Percentiles rank a stretch among this genome's conserved stretches.
Evolutionary conservation across 2,329 filamentous ascomycete genomes (phyloP).

Genomic region (Camptophora hylomeconis): DNA sequence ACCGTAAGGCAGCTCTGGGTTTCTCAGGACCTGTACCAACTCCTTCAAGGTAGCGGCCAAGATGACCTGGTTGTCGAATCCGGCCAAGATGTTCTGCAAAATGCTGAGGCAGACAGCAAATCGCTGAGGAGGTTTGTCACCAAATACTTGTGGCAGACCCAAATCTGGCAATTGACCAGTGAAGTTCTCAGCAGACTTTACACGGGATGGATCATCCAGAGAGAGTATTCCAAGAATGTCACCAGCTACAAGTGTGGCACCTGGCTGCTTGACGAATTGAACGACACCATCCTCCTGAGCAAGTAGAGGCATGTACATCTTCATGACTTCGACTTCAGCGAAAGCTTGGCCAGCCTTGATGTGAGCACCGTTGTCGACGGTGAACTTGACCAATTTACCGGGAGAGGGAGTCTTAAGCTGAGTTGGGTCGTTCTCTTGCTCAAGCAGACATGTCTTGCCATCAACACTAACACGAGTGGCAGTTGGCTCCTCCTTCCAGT

Average conservation of each 20-base stretch:
- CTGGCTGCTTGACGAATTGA: constrained; percentile 97
- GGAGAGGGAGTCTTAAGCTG: constrained; percentile 90
- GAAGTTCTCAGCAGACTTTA: constrained; percentile 94
- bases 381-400: constrained; percentile 96
- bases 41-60: constrained; percentile 80
- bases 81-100: constrained; percentile 75
- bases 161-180: constrained; percentile 78
- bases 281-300: constrained; percentile 92
- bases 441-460: constrained; percentile 92
- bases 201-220: constrained; percentile 85
- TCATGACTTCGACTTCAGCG: constrained; percentile 99
- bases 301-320: constrained; percentile 99
- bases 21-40: constrained; percentile 76
- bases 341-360: constrained; percentile 85
- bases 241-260: constrained; percentile 91
- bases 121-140: constrained; percentile 80
- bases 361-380: constrained; percentile 88
- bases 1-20: constrained; percentile 84
- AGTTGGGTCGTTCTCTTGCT: constrained; percentile 98
- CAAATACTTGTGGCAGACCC: constrained; percentile 74
- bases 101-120: constrained; percentile 67
- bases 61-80: constrained; percentile 95
- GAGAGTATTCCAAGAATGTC: constrained; percentile 97
- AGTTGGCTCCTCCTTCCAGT: constrained; percentile 98
- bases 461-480: constrained; percentile 93